These are phyloP conservation scores for Tephrocybe rancida DNA, from an alignment of 768 basidiomycete genomes.

Conservation along the genomic window DNA sequence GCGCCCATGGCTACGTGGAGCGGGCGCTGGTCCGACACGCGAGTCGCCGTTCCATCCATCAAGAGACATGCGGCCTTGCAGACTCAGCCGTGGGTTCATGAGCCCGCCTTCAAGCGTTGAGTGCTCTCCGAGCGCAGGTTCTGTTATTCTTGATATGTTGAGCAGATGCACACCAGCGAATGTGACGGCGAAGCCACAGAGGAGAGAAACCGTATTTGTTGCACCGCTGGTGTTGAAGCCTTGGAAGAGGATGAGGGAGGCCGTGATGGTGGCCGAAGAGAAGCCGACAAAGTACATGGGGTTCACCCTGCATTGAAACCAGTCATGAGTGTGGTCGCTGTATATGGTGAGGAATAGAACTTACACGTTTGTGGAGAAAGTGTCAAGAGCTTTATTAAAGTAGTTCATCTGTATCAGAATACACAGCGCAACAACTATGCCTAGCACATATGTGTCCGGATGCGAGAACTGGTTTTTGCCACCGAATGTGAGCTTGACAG, in stretches of 20 bases:
- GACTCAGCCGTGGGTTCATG: conserved; percentile 77
- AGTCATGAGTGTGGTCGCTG: conserved; percentile 1
- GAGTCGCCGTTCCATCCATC: conserved; percentile 67
- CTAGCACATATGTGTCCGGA: conserved; percentile 96
- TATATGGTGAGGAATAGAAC: conserved; percentile 24
- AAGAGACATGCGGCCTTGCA: conserved; percentile 79
- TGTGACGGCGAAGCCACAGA: conserved; percentile 89
- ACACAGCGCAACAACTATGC: conserved; percentile 75
- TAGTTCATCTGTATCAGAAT: conserved; percentile 95
- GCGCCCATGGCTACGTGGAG: conserved; percentile 51
- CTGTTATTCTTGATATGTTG: conserved; percentile 71
- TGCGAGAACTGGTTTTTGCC: conserved; percentile 96
- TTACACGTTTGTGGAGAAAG: conserved; percentile 96
- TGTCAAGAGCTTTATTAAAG: conserved; percentile 98
- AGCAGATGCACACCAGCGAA: conserved; percentile 97
- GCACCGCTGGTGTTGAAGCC: conserved; percentile 91
- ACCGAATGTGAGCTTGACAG: conserved; percentile 89
- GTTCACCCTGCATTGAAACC: conserved; percentile 69
- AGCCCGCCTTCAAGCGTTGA: conserved; percentile 65
- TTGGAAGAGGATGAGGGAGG: conserved; percentile 95
- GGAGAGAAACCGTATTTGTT: conserved; percentile 81
- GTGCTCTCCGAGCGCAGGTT: conserved; percentile 41
- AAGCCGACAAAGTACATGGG: conserved; percentile 99
- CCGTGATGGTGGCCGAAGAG: conserved; percentile 89
- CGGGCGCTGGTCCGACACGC: conserved; percentile 28